Base-by-base conservation (phyloP, 306 rosid species). In the Delonix regia region DNA sequence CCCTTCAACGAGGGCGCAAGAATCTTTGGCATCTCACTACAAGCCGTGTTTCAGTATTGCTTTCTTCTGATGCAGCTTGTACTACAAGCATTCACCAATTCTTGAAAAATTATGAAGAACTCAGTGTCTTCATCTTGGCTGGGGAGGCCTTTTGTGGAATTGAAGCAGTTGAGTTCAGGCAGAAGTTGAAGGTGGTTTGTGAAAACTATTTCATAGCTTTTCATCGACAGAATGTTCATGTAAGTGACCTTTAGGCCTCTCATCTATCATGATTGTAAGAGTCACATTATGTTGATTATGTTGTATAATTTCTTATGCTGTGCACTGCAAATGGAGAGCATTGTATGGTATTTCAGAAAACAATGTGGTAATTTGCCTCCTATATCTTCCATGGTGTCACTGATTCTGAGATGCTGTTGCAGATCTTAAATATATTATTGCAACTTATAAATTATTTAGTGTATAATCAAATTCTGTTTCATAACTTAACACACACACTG, bases 91-190 rank as follows among this genome's bases (percentile, higher is more conserved):
- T 96, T 83, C 94, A 96, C 85, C 99, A 93, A 81, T 93, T 96
- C 81, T 90, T 96, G 93, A 96, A 89, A 85, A 96, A 91, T 52
- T 96, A 93, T 79, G 99, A 96, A 89, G 99, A 96, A 83, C 90
- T 96, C 66, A 84, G 83, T 71, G 84, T 86, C 87, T 93, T 96
- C 85, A 90, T 93, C 80, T 86, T 96, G 92, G 90, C 94, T 67
- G 99, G 99, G 76, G 99, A 96, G 88, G 94, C 98, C 81, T 93
- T 96, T 84, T 93, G 98, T 52, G 99, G 99, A 80, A 83, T 86
- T 83, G 98, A 96, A 86, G 99, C 97, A n/a, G 90, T 75, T 87
- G 99, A 96, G 56, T 93, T 96, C 64, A 87, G 99, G 90, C 98
- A 93, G 84, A 96, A 96, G 88, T 79, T 93, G 78, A 96, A 96